phyloP scores from a whole-genome alignment of 345 rosid genomes.

The Euphorbia pulcherrima region DNA sequence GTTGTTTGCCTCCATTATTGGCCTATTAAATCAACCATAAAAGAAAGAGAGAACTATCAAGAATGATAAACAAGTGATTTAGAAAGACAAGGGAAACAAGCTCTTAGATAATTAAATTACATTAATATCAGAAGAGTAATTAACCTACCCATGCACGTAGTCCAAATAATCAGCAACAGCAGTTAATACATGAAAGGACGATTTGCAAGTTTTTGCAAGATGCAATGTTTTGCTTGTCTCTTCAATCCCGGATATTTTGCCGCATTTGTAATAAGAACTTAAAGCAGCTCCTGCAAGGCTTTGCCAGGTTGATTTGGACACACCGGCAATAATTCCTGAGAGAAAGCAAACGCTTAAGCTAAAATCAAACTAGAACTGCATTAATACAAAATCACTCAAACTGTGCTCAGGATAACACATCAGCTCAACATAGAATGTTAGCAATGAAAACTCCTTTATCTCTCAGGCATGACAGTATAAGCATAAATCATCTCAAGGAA shows the following conservation, averaged over 20 bases:
- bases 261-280: slow-evolving; percentile 42
- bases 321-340: slow-evolving; percentile 52
- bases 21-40: slow-evolving; percentile 34
- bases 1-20: slow-evolving; percentile 31
- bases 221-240: slow-evolving; percentile 50
- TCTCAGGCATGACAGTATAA: not conserved
- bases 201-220: slow-evolving; percentile 56
- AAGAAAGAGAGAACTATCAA: not conserved
- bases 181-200: slow-evolving; percentile 58
- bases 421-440: slow-evolving; percentile 3
- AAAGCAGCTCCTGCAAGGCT: slow-evolving; percentile 69
- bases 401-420: not conserved
- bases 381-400: slow-evolving; percentile 3
- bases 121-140: slow-evolving; percentile 7
- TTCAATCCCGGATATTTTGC: slow-evolving; percentile 28
- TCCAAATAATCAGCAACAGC: slow-evolving; percentile 82
- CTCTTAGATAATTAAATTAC: not conserved
- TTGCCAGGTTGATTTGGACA: slow-evolving; percentile 54
- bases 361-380: slow-evolving; percentile 6
- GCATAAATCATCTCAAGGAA: not conserved
- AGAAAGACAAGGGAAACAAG: not conserved
- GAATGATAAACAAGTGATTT: not conserved
- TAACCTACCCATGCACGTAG: slow-evolving; percentile 52
- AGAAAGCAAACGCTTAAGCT: slow-evolving; percentile 13
- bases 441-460: not conserved